Evolutionary conservation across 2,329 filamentous ascomycete genomes (phyloP), one percentile per base, ranked within the genome.

Genomic region (Colletotrichum australisinense): DNA sequence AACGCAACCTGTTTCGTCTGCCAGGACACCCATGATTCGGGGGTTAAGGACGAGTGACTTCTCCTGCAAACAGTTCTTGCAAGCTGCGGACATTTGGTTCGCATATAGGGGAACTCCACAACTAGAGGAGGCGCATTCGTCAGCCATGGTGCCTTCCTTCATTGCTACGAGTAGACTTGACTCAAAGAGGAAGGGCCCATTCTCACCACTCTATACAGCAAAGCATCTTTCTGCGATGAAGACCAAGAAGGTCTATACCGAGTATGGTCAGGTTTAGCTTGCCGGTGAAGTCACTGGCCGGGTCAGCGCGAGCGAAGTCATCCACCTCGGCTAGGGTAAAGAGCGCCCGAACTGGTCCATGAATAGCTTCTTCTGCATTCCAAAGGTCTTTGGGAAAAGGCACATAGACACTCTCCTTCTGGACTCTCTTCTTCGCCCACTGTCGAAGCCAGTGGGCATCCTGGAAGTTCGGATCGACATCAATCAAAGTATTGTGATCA

Each of bases 1-100:
- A 9, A 91, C 83, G 42, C 83, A 83, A 5, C 88, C 90, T 0
- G 89, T 92, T 78, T 92, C 90, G 72, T 92, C 86, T 8, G 84
- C 63, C 2, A 87, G 76, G 0, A 77, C 78, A 9, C 84, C 83
- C 30, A 87, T 78, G 38, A 85, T 78, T 11, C 79, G 80, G 4
- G 85, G 81, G 74, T 87, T 88, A 3, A 85, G 77, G 8, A 75
- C 74, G 12, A 86, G 80, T 0, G 74, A 59, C 3, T 78, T 74
- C 3, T 74, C 58, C 11, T 65, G 76, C 14, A 76, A 69, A 73
- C 86, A 88, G 73, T 84, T 82, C 26, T 79, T 81, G 72, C 86
- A 87, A 12, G 75, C 78, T 1, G 78, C 81, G 0, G 71, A 75
- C 2, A 81, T 74, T 2, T 81, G 81, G 72, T 90, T 91, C n/a